Percentiles rank a stretch among this genome's conserved stretches.
Evolutionary conservation across 2,329 filamentous ascomycete genomes (phyloP).

Genomic region (Aureobasidium sp.): DNA sequence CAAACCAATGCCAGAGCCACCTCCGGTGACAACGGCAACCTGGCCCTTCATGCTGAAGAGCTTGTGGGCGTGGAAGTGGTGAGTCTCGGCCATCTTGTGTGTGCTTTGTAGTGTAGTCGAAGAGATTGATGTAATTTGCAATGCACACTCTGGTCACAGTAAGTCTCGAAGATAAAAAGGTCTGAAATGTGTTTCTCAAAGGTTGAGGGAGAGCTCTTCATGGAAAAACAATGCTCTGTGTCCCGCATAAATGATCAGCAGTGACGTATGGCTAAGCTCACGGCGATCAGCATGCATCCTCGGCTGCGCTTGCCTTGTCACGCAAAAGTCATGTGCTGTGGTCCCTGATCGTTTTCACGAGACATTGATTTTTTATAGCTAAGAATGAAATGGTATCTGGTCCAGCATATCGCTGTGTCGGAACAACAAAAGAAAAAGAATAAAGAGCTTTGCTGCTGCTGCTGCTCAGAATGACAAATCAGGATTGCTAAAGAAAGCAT

Average conservation of each 20-base stretch:
- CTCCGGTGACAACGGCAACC: slow-evolving; percentile 54
- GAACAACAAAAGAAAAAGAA: neutral
- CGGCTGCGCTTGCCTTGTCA: slow-evolving; percentile 1
- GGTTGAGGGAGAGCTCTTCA: neutral
- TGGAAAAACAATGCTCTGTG: neutral
- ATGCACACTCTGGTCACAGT: neutral
- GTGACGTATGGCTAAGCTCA: neutral
- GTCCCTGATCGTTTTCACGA: neutral
- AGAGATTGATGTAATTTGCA: neutral
- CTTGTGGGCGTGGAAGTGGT: slow-evolving; percentile 43
- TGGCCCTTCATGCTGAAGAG: slow-evolving; percentile 51
- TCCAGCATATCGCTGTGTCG: neutral
- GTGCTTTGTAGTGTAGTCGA: neutral
- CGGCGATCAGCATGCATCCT: neutral
- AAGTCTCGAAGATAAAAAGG: neutral
- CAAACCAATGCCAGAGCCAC: slow-evolving; percentile 55
- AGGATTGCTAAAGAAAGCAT: neutral
- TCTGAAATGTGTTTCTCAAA: neutral
- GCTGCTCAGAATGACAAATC: neutral
- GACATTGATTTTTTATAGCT: neutral
- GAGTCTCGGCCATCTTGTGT: slow-evolving; percentile 37
- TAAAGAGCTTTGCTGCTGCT: neutral
- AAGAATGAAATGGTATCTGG: neutral
- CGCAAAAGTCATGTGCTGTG: slow-evolving; percentile 2
- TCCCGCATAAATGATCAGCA: slow-evolving; percentile 1